phyloP scores from a whole-genome alignment of 2,329 filamentous ascomycete species.

The Fusarium dlaminii region DNA sequence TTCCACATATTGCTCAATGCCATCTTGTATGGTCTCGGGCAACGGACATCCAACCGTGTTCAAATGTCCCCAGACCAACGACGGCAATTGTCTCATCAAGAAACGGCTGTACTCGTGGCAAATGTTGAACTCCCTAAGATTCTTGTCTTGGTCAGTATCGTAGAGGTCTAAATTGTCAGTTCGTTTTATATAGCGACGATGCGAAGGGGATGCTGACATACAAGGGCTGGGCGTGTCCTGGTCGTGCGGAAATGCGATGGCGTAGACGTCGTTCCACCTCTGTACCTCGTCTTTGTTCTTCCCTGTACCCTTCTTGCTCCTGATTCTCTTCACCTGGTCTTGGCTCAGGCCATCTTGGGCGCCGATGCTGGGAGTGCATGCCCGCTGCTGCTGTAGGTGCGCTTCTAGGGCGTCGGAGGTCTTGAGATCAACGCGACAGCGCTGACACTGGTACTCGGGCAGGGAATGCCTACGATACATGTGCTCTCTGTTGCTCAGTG shows the following conservation, averaged over 20 bases:
- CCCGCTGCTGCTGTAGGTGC: fast-evolving
- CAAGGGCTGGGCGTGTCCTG: background rate
- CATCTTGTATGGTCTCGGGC: background rate
- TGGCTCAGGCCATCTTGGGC: fast-evolving
- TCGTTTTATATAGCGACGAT: background rate
- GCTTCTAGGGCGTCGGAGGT: fast-evolving
- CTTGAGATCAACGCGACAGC: background rate
- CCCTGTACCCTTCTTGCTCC: background rate
- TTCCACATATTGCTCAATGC: background rate
- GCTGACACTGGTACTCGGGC: background rate
- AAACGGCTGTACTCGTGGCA: background rate
- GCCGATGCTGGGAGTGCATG: background rate
- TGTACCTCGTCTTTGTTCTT: background rate
- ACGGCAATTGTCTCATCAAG: fast-evolving
- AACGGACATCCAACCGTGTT: fast-evolving
- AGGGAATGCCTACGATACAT: fast-evolving
- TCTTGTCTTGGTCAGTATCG: fast-evolving
- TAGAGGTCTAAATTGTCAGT: background rate
- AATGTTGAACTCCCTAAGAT: background rate
- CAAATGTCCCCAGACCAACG: background rate
- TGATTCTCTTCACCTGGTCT: fast-evolving
- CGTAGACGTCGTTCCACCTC: background rate
- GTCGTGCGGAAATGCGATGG: fast-evolving
- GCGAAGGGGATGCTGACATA: background rate
- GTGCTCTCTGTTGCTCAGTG: background rate